Evolutionary conservation across 805 yeast genomes (phyloP).

Genomic region (Scheffersomyces coipomensis): DNA sequence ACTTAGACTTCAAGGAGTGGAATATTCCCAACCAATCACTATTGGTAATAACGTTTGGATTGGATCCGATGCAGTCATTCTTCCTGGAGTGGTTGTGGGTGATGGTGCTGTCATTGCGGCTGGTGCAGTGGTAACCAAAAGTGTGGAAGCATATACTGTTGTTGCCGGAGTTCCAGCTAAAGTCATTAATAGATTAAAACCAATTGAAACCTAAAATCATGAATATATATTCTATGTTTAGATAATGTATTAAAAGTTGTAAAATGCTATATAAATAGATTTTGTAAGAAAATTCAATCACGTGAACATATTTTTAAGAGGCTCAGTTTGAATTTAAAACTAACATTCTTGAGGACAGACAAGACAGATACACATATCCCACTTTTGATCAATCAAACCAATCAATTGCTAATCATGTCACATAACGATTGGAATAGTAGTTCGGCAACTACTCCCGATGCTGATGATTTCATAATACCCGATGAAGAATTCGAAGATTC

Average conservation of each 20-base stretch:
- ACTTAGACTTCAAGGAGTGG: slow-evolving; percentile 43
- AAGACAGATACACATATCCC: too few species aligned
- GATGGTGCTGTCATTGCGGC: slow-evolving; percentile 56
- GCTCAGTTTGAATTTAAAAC: too few species aligned
- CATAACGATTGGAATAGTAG: neutral
- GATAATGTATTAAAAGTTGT: too few species aligned
- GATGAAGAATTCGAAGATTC: slow-evolving; percentile 25
- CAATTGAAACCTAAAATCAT: too few species aligned
- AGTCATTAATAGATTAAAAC: slow-evolving; percentile 33
- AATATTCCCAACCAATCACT: slow-evolving; percentile 54
- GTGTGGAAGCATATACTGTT: slow-evolving; percentile 52
- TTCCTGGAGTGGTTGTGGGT: slow-evolving; percentile 70
- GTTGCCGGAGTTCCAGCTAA: slow-evolving; percentile 67
- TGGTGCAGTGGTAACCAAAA: slow-evolving; percentile 61
- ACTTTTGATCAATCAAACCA: neutral
- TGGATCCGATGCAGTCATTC: slow-evolving; percentile 51
- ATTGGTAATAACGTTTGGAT: slow-evolving; percentile 72
- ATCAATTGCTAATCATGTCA: neutral
- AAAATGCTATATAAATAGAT: too few species aligned
- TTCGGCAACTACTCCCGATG: slow-evolving; percentile 9
- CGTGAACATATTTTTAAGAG: too few species aligned
- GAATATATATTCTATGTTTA: too few species aligned
- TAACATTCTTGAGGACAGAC: too few species aligned
- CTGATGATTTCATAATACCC: slow-evolving; percentile 35
- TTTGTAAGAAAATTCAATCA: too few species aligned